phyloP scores from a whole-genome alignment of 1,284 basidiomycete genomes.

The Leccinum pachyderme region DNA sequence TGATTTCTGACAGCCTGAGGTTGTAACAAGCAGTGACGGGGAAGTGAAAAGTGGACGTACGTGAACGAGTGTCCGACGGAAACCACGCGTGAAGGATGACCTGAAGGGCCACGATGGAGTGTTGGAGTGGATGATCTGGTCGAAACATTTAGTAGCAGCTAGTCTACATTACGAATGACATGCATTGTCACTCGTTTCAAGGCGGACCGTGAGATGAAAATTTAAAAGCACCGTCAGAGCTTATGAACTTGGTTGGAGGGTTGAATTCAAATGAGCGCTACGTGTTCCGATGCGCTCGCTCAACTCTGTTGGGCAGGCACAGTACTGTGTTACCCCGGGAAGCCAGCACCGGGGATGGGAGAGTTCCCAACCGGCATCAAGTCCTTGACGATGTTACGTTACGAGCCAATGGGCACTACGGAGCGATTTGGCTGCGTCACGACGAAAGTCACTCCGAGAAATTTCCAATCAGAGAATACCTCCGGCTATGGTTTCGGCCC shows the following conservation, averaged over 20 bases:
- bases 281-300: slow-evolving; percentile 18
- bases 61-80: slow-evolving; percentile 8
- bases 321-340: background rate
- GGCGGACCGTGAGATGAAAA: background rate
- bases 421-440: background rate
- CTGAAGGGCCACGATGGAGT: background rate
- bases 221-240: slow-evolving; percentile 8
- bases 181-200: slow-evolving; percentile 18
- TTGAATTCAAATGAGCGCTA: slow-evolving; percentile 4
- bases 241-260: background rate
- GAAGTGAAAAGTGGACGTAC: slow-evolving; percentile 4
- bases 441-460: background rate
- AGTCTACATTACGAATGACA: background rate
- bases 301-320: slow-evolving; percentile 10
- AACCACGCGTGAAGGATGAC: slow-evolving; percentile 1
- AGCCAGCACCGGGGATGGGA: background rate
- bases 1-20: slow-evolving; percentile 16
- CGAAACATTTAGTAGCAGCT: slow-evolving; percentile 11
- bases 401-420: no score
- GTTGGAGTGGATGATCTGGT: background rate
- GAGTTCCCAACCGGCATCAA: background rate
- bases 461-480: background rate
- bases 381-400: slow-evolving; percentile 13
- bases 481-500: background rate
- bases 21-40: background rate